phyloP scores from a whole-genome alignment of 306 rosid species.

The Glycine tomentella region DNA sequence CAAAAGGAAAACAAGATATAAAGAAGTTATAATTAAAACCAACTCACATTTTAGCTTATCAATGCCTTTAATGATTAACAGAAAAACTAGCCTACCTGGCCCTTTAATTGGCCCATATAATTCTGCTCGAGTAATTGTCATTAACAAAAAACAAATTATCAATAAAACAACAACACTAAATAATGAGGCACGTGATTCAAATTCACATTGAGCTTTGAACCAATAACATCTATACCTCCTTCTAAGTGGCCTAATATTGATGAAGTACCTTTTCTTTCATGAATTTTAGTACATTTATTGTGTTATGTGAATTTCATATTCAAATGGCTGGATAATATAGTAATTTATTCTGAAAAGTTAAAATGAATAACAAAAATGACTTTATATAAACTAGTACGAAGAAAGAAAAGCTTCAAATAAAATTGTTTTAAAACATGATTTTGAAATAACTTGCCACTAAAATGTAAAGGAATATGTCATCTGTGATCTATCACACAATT shows the following conservation, averaged over 20 bases:
- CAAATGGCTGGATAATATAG: conserved; percentile 8
- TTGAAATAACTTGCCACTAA: no score
- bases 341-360: conserved; percentile 5
- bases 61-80: conserved; percentile 15
- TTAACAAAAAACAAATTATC: conserved; percentile 5
- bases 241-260: not conserved
- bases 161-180: not conserved
- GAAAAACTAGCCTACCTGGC: not conserved
- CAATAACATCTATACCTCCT: not conserved
- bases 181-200: conserved; percentile 18
- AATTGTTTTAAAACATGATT: no score
- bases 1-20: conserved; percentile 36
- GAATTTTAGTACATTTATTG: not conserved
- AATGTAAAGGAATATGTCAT: no score
- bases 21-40: conserved; percentile 11
- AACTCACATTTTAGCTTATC: conserved; percentile 26
- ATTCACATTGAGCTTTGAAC: conserved; percentile 7
- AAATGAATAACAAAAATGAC: not conserved
- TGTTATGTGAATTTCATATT: not conserved
- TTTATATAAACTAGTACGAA: no score
- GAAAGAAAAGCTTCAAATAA: no score
- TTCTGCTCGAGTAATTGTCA: conserved; percentile 10
- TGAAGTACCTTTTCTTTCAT: not conserved
- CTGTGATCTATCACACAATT: no score
- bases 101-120: conserved; percentile 11